phyloP scores from a whole-genome alignment of 2,329 filamentous ascomycete genomes.

The Raffaelea deltoideospora region DNA sequence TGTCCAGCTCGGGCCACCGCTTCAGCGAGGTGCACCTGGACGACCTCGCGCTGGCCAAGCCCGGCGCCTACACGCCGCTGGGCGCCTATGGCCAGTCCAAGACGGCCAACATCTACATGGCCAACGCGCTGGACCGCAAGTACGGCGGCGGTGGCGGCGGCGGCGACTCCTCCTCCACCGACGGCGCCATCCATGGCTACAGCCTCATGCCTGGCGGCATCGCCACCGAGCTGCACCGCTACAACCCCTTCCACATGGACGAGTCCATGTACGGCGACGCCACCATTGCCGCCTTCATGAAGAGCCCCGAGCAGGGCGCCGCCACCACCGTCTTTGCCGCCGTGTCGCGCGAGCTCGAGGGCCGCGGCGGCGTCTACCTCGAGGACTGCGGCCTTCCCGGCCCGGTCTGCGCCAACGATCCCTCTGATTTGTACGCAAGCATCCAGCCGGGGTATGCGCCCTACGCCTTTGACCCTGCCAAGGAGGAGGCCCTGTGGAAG shows the following conservation, averaged over 20 bases:
- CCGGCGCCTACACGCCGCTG: constrained; percentile 17
- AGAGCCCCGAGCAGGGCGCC: constrained; percentile 24
- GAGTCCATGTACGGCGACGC: constrained; percentile 4
- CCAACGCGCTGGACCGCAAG: constrained; percentile 28
- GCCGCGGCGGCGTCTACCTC: constrained; percentile 25
- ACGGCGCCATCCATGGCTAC: constrained; percentile 22
- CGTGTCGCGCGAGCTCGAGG: constrained; percentile 21
- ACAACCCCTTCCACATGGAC: constrained; percentile 11
- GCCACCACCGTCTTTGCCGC: constrained; percentile 26
- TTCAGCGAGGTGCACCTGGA: constrained; percentile 17
- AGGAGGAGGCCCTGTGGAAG: constrained; percentile 20
- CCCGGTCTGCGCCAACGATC: background rate
- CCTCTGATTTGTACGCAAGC: too few relatives aligned
- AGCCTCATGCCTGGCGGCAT: constrained; percentile 30
- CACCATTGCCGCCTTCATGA: constrained; percentile 4
- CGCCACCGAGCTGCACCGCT: constrained; percentile 13
- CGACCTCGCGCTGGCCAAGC: constrained; percentile 22
- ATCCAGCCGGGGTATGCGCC: constrained; percentile 1
- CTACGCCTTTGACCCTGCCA: constrained; percentile 4
- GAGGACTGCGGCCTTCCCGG: constrained; percentile 21
- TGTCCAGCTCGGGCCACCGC: constrained; percentile 27
- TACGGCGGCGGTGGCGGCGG: too few relatives aligned
- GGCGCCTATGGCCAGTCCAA: constrained; percentile 29
- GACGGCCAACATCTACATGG: constrained; percentile 30
- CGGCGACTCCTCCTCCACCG: background rate